Percentiles rank a stretch among this genome's conserved stretches.
Conservation (phyloP, 305 asterid species). For the Nicotiana rustica region DNA sequence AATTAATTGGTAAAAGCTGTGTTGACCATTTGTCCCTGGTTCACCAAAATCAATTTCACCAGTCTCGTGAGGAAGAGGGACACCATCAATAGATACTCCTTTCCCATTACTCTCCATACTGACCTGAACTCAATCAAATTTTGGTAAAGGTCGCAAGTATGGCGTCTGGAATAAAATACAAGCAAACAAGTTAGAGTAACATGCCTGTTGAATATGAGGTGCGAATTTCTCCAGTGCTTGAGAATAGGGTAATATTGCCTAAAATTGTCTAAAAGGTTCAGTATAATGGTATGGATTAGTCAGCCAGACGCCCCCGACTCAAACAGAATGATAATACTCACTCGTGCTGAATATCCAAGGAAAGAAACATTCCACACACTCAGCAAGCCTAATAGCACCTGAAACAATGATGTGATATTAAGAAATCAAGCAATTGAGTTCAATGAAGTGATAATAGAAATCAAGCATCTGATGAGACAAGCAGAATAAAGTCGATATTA, state of each 20-base stretch:
- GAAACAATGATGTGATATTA: slow-evolving; percentile 43
- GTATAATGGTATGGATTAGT: slow-evolving; percentile 32
- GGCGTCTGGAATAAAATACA: slow-evolving; percentile 31
- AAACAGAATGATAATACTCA: slow-evolving; percentile 50
- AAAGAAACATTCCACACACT: slow-evolving; percentile 98
- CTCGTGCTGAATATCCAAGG: slow-evolving; percentile 97
- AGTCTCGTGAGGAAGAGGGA: slow-evolving; percentile 85
- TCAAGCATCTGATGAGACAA: background rate
- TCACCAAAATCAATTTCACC: slow-evolving; percentile 99
- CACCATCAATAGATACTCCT: slow-evolving; percentile 96
- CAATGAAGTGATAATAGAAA: slow-evolving; percentile 31
- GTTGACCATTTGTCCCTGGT: slow-evolving; percentile 99
- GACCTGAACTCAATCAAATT: slow-evolving; percentile 60
- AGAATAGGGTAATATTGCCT: slow-evolving; percentile 97
- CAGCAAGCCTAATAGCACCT: slow-evolving; percentile 94
- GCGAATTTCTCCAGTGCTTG: slow-evolving; percentile 98
- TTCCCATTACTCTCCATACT: slow-evolving; percentile 99
- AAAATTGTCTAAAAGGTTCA: slow-evolving; percentile 42
- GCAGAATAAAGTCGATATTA: slow-evolving; percentile 4
- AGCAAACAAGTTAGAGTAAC: slow-evolving; percentile 43
- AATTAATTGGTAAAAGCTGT: slow-evolving; percentile 99
- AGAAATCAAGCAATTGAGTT: slow-evolving; percentile 30
- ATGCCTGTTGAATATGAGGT: slow-evolving; percentile 98
- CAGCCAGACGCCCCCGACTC: background rate
- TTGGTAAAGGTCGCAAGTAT: slow-evolving; percentile 34